phyloP scores from a whole-genome alignment of 2,329 filamentous ascomycete genomes.

The Bimuria novae-zelandiae region DNA sequence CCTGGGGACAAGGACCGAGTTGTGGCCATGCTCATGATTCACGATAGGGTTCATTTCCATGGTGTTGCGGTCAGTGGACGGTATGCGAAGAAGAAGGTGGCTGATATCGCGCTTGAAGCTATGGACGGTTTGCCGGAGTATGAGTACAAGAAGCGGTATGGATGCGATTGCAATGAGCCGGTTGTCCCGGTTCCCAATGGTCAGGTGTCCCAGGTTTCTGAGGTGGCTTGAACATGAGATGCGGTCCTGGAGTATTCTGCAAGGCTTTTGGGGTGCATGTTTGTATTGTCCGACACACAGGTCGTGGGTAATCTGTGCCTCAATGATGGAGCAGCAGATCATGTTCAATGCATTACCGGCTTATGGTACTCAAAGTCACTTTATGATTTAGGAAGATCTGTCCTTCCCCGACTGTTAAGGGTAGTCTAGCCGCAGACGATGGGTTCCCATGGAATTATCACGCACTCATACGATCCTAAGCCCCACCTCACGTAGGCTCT shows the following conservation, averaged over 20 bases:
- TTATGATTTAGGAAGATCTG: too few relatives aligned
- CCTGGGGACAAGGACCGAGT: constrained; percentile 54
- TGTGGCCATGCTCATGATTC: constrained; percentile 75
- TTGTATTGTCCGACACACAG: too few relatives aligned
- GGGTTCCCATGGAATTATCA: too few relatives aligned
- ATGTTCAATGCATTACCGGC: too few relatives aligned
- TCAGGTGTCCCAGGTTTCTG: not conserved
- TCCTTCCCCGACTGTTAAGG: too few relatives aligned
- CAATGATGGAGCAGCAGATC: too few relatives aligned
- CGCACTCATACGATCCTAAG: too few relatives aligned
- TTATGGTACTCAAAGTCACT: too few relatives aligned
- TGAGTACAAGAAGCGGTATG: constrained; percentile 64
- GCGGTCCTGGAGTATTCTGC: not conserved
- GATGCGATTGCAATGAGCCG: constrained; percentile 63
- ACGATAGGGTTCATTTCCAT: constrained; percentile 69
- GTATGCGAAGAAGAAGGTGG: constrained; percentile 73
- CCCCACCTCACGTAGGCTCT: too few relatives aligned
- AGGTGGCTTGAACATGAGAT: not conserved
- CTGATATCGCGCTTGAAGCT: constrained; percentile 60
- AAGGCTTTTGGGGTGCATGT: not conserved
- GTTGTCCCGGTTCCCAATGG: not conserved
- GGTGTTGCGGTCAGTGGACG: constrained; percentile 66
- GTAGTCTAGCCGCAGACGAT: too few relatives aligned
- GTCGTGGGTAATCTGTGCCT: too few relatives aligned
- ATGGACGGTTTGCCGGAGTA: constrained; percentile 57